Conservation (phyloP, 139 green algal genomes). For the Chara braunii region DNA sequence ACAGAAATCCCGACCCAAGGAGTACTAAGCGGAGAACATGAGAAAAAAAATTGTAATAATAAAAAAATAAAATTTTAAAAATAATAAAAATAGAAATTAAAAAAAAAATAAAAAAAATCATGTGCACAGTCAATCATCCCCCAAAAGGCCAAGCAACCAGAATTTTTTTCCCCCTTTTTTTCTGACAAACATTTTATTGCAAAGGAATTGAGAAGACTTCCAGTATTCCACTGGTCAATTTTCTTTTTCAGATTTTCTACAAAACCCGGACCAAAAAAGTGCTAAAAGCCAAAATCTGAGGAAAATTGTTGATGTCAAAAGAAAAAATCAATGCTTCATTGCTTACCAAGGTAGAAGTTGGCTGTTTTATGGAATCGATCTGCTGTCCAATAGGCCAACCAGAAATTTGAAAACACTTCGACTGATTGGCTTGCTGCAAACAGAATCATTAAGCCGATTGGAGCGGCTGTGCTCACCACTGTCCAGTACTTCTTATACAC, state of each 20-base stretch:
- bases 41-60: too few relatives aligned
- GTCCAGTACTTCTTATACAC: slow-evolving; percentile 52
- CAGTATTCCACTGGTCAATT: not conserved
- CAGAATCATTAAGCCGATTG: slow-evolving; percentile 34
- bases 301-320: not conserved
- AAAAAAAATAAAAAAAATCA: too few relatives aligned
- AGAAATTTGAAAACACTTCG: slow-evolving; percentile 42
- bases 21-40: too few relatives aligned
- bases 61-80: too few relatives aligned
- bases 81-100: too few relatives aligned
- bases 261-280: not conserved
- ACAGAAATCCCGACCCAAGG: too few relatives aligned
- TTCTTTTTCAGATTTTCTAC: not conserved
- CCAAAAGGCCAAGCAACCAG: too few relatives aligned
- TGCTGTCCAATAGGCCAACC: slow-evolving; percentile 63
- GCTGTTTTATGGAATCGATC: slow-evolving; percentile 47
- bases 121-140: too few relatives aligned
- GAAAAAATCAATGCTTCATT: not conserved
- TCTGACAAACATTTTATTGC: too few relatives aligned
- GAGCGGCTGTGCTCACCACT: slow-evolving; percentile 38
- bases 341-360: slow-evolving; percentile 58
- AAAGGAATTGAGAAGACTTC: too few relatives aligned
- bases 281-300: not conserved
- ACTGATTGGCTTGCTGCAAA: slow-evolving; percentile 38
- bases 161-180: too few relatives aligned